Evolutionary conservation across 106 monocot genomes (phyloP), one percentile per base, ranked within the genome.

Genomic region (Dactylorhiza incarnata): DNA sequence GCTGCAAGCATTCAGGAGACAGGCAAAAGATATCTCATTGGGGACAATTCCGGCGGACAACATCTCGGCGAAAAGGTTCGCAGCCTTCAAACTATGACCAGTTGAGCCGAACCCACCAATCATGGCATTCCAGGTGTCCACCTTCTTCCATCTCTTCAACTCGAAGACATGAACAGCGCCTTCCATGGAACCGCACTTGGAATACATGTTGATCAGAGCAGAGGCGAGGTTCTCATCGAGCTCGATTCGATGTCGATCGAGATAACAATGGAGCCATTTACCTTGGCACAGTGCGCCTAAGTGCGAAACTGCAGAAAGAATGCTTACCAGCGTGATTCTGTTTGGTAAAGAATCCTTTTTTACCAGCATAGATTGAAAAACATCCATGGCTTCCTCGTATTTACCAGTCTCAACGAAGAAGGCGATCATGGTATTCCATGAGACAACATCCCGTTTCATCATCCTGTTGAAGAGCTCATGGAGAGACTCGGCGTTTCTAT

Each of bases 151-250:
- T n/a, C 15, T 15, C 3, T 80, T 16, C 13, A 44, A 81, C 51
- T 82, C 70, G 5, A 91, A 91, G 0, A 74, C 68, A 45, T 49
- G 19, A 7, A 61, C 29, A 0, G 88, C 88, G 12, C 69, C 81
- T 51, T 86, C 86, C 10, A 91, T 62, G 62, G 75, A 84, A 11
- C 91, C 91, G 6, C 88, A 91, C 52, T 88, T 91, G 29, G 88
- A 84, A 61, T 91, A 91, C 91, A 91, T 91, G 71, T 86, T 82
- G 16, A 91, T 88, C 76, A 91, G 48, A 7, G 88, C 84, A 0
- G 91, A 88, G 51, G 70, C 54, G 16, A 86, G 71, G 24, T 82
- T 84, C 63, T 83, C 86, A 25, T 91, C 84, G 3, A 88, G 54
- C 59, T 82, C 86, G 3, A 88, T 78, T 0, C 73, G 56, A 22